Evolutionary conservation across 1,284 basidiomycete species (phyloP), one percentile per base, ranked within the genome.

Genomic region (Ganoderma lingzhi): DNA sequence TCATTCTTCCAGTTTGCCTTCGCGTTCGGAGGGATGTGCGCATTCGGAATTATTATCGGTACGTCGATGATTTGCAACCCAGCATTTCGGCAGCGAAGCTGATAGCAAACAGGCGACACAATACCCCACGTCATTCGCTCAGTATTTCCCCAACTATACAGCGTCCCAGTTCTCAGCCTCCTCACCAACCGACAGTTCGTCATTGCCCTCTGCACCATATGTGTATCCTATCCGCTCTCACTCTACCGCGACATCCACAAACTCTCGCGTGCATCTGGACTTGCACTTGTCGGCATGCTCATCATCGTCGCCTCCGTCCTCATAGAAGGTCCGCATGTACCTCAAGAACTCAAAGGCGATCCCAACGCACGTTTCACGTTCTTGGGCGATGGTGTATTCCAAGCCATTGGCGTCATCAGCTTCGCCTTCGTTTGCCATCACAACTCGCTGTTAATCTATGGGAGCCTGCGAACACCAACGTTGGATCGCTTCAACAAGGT

Each of bases 1-100:
- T 98, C 96, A 0, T 93, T 99, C 81, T 99, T 99, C 80, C 98
- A 99, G 79, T 99, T 99, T 77, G 87, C 96, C 0, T 99, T 99
- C 77, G 97, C 97, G 2, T 98, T 98, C 74, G 97, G 97, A 76
- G 96, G 96, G 39, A 98, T 97, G 95, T 97, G 95, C 76, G 96
- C 96, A 0, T 98, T 98, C 80, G 95, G 96, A 41, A 96, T 98
- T 74, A 97, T 97, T 76, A 94, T 94, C 58, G 92, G 86, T 85
- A 48, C 53, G 81, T 74, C n/a, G 44, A 19, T 15, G 44, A 70
- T 80, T 84, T 68, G 83, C 86, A 73, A 42, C 5, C 84, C 83
- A 5, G 84, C 86, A 86, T 71, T 84, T 83, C 5, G 84, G 86
- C n/a, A n/a, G 12, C 14, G 14, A 32, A 48, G 53, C 70, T 78